A percentile compares a stretch with the other conserved stretches of the same genome.
Evolutionary conservation across 2,329 filamentous ascomycete species (phyloP).

Genomic region (Chaetomium strumarium): DNA sequence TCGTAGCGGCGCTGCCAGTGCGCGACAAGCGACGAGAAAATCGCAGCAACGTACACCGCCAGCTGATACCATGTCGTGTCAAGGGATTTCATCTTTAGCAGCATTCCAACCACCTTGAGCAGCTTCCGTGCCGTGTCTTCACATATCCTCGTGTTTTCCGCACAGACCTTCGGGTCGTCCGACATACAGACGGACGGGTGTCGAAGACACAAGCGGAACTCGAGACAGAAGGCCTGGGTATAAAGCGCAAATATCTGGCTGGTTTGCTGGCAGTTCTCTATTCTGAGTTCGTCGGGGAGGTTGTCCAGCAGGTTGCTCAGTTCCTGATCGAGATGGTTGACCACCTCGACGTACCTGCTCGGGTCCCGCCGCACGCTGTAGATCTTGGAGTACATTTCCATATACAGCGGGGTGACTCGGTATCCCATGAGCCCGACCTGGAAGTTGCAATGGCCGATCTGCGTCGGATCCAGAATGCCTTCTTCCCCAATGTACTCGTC

Average conservation of each 20-base stretch:
- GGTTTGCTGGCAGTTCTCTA: conserved; percentile 38
- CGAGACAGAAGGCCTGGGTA: conserved; percentile 47
- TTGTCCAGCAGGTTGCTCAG: conserved; percentile 51
- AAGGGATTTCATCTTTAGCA: conserved; percentile 60
- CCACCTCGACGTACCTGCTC: conserved; percentile 55
- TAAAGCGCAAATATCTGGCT: conserved; percentile 49
- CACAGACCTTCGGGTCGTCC: conserved; percentile 48
- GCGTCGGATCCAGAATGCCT: conserved; percentile 49
- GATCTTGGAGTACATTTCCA: conserved; percentile 71
- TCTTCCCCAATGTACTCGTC: conserved; percentile 65
- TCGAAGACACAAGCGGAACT: conserved; percentile 54
- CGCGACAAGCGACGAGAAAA: conserved; percentile 66
- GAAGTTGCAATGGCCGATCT: conserved; percentile 57
- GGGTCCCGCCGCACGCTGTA: conserved; percentile 63
- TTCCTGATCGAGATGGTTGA: conserved; percentile 59
- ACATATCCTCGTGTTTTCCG: conserved; percentile 60
- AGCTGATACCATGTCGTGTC: conserved; percentile 76
- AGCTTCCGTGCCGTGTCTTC: conserved; percentile 60
- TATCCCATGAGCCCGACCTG: conserved; percentile 60
- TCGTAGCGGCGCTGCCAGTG: conserved; percentile 61
- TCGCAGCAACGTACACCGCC: conserved; percentile 65
- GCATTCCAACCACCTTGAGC: conserved; percentile 51
- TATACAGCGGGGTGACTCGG: conserved; percentile 59
- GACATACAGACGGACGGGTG: conserved; percentile 57
- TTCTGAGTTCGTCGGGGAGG: conserved; percentile 55